Conservation (phyloP, 345 rosid species). For the Turritis glabra region DNA sequence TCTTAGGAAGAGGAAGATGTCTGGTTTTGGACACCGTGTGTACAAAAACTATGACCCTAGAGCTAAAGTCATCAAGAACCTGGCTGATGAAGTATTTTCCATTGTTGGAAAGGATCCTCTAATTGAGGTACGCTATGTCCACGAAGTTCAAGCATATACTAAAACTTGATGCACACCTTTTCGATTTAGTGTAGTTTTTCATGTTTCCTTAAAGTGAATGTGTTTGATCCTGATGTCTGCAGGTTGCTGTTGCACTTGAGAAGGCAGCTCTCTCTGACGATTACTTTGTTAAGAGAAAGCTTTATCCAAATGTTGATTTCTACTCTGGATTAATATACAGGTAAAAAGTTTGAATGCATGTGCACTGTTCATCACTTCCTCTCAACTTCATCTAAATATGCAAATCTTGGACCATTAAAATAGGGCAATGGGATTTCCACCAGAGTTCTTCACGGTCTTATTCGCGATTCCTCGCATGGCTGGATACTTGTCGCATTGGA, state of each 20-base stretch:
- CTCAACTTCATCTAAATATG: conserved; percentile 8
- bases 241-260: conserved; percentile 97
- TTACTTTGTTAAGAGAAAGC: conserved; percentile 83
- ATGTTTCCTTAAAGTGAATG: not conserved
- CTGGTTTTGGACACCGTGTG: conserved; percentile 99
- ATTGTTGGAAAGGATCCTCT: conserved; percentile 98
- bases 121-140: conserved; percentile 63
- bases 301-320: conserved; percentile 98
- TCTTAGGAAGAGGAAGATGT: conserved; percentile 91
- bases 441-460: conserved; percentile 90
- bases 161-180: not conserved
- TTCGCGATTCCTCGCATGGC: conserved; percentile 99
- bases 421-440: conserved; percentile 99
- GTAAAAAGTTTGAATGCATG: conserved; percentile 38
- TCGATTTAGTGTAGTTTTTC: not conserved
- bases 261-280: conserved; percentile 95
- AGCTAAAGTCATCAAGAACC: conserved; percentile 87
- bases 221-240: conserved; percentile 24
- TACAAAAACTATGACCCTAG: conserved; percentile 98
- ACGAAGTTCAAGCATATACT: not conserved
- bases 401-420: conserved; percentile 12
- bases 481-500: conserved; percentile 94
- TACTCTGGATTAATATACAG: conserved; percentile 94
- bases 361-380: conserved; percentile 8
- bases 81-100: conserved; percentile 93